These are phyloP conservation scores for Nicotiana knightiana DNA, from an alignment of 257 asterid species.

Conservation along the genomic window DNA sequence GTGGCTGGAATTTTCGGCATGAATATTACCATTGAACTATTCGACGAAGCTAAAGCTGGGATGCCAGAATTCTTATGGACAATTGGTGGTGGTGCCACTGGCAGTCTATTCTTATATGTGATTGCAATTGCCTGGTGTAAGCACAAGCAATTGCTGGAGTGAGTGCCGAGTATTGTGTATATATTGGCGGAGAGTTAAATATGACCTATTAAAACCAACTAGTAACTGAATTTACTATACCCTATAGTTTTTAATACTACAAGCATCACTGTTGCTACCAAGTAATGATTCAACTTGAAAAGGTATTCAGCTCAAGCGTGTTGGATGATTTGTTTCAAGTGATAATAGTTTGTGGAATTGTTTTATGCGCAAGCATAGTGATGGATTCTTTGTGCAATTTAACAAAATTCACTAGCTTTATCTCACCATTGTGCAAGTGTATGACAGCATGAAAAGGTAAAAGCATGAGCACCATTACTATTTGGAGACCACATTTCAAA, in stretches of 20 bases:
- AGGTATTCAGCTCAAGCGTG: not conserved
- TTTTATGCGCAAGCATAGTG: not conserved
- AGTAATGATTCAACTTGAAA: slow-evolving; percentile 1
- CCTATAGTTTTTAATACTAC: not conserved
- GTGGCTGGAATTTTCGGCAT: slow-evolving; percentile 69
- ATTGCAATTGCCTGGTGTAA: slow-evolving; percentile 60
- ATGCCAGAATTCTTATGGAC: slow-evolving; percentile 52
- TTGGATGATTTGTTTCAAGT: not conserved
- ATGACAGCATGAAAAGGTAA: not conserved
- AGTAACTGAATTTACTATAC: not conserved
- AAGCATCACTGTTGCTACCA: not conserved
- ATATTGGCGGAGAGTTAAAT: not conserved
- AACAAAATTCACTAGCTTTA: not conserved
- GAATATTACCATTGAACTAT: slow-evolving; percentile 50
- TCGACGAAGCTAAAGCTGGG: slow-evolving; percentile 29
- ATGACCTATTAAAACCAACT: not conserved
- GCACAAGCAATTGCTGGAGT: slow-evolving; percentile 51
- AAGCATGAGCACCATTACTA: not conserved
- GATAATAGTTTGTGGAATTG: not conserved
- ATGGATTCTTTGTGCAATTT: not conserved
- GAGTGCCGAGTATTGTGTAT: slow-evolving; percentile 4
- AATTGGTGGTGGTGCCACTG: slow-evolving; percentile 46
- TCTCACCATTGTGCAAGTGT: not conserved
- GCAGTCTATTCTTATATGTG: slow-evolving; percentile 37
- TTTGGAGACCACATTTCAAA: not conserved